Conservation (phyloP, 2,329 filamentous ascomycete genomes). For the Stemphylium vesicarium region DNA sequence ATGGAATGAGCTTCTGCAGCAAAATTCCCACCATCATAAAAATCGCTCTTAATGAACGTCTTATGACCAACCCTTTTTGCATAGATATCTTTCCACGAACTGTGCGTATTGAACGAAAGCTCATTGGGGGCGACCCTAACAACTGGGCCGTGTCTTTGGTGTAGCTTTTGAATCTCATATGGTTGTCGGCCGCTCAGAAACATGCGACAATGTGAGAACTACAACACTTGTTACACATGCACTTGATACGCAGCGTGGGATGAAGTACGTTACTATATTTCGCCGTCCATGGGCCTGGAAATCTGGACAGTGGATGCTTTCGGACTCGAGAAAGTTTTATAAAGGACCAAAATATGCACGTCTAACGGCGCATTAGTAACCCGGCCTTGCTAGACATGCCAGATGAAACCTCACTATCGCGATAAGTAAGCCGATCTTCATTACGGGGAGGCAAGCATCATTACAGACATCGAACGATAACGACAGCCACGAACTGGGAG, state of each 20-base stretch:
- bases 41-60: slow-evolving; percentile 32
- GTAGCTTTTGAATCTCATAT: neutral
- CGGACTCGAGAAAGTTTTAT: too few species aligned
- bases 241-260: neutral
- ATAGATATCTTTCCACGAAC: slow-evolving; percentile 50
- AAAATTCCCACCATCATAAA: slow-evolving; percentile 34
- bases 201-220: neutral
- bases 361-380: neutral
- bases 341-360: too few species aligned
- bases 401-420: neutral
- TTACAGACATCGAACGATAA: too few species aligned
- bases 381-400: neutral
- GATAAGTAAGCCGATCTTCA: neutral
- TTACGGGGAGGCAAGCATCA: neutral
- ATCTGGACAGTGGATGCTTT: neutral
- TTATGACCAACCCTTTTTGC: slow-evolving; percentile 28
- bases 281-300: neutral
- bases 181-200: neutral
- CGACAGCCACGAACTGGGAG: too few species aligned
- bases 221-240: too few species aligned
- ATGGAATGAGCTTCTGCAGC: slow-evolving; percentile 8
- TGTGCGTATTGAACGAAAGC: slow-evolving; percentile 42
- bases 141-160: slow-evolving; percentile 30
- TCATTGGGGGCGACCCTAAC: slow-evolving; percentile 48
- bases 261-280: neutral